phyloP scores from a whole-genome alignment of 495 filamentous ascomycete genomes.

The Cairneyella variabilis region DNA sequence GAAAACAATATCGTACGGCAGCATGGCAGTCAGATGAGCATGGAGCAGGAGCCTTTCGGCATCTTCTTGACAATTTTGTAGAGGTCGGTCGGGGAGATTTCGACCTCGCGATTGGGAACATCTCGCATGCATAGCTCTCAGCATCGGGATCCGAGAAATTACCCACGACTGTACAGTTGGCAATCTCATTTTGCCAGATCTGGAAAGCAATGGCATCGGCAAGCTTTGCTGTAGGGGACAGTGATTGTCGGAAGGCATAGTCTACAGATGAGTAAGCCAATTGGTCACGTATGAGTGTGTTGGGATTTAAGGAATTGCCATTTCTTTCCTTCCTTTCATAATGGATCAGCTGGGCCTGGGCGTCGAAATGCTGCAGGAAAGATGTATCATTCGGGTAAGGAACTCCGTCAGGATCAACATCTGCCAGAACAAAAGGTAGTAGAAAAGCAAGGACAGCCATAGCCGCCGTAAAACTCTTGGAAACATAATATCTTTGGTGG shows the following conservation, averaged over 20 bases:
- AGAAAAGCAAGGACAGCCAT: too few species aligned
- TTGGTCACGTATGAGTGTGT: too few species aligned
- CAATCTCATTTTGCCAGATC: not conserved
- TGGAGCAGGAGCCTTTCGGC: conserved; percentile 1
- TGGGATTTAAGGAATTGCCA: too few species aligned
- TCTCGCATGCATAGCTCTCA: not conserved
- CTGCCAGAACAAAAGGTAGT: too few species aligned
- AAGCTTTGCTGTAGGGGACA: not conserved
- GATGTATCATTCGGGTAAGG: not conserved
- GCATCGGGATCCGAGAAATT: not conserved
- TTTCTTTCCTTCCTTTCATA: conserved; percentile 1
- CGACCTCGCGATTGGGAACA: not conserved
- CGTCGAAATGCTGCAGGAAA: not conserved
- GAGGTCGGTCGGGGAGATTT: not conserved
- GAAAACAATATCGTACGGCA: not conserved
- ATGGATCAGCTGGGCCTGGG: not conserved
- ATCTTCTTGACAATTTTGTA: conserved; percentile 2
- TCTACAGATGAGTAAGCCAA: too few species aligned
- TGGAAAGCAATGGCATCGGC: not conserved
- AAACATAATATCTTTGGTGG: too few species aligned
- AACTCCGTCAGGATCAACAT: not conserved
- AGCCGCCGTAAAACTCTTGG: too few species aligned
- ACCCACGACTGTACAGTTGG: not conserved
- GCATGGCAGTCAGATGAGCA: not conserved
- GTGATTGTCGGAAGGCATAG: too few species aligned